These are phyloP conservation scores for Cephaloascus fragrans DNA, from an alignment of 805 yeast genomes.

Conservation along the genomic window DNA sequence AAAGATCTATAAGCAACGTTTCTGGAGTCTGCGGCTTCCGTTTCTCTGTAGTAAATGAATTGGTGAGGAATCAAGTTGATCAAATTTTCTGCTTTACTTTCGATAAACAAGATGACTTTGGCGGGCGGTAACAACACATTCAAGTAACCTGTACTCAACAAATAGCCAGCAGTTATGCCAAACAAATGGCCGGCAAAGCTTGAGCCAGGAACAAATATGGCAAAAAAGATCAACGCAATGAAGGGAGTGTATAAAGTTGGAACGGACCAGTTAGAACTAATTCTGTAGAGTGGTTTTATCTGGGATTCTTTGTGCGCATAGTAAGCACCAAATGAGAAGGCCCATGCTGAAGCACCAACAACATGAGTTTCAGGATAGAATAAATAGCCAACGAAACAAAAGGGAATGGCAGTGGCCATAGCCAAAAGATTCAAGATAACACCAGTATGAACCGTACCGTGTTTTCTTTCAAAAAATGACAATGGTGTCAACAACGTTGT, in stretches of 20 bases:
- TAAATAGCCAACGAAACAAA: conserved; percentile 38
- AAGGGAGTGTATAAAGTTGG: conserved; percentile 59
- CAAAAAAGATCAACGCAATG: conserved; percentile 34
- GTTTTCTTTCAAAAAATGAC: conserved; percentile 53
- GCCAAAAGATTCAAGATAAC: conserved; percentile 66
- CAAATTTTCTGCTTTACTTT: conserved; percentile 35
- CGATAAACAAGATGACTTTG: conserved; percentile 54
- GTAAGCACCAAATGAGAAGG: conserved; percentile 57
- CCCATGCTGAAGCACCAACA: conserved; percentile 68
- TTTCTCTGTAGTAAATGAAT: conserved; percentile 52
- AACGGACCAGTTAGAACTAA: conserved; percentile 29
- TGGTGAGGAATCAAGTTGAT: conserved; percentile 46
- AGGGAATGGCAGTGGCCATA: conserved; percentile 56
- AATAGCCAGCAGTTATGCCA: conserved; percentile 59
- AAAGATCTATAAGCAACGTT: conserved; percentile 18
- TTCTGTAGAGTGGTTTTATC: conserved; percentile 26
- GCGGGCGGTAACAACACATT: conserved; percentile 58
- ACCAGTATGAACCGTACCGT: conserved; percentile 85
- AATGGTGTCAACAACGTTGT: conserved; percentile 50
- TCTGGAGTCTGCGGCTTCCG: conserved; percentile 41
- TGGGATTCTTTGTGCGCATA: conserved; percentile 39
- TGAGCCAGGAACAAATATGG: conserved; percentile 51
- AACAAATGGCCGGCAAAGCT: conserved; percentile 69
- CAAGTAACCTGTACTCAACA: conserved; percentile 47
- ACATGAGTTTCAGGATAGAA: conserved; percentile 45